phyloP scores from a whole-genome alignment of 148 eudicot species.

The Vaccinium vitisidaea region DNA sequence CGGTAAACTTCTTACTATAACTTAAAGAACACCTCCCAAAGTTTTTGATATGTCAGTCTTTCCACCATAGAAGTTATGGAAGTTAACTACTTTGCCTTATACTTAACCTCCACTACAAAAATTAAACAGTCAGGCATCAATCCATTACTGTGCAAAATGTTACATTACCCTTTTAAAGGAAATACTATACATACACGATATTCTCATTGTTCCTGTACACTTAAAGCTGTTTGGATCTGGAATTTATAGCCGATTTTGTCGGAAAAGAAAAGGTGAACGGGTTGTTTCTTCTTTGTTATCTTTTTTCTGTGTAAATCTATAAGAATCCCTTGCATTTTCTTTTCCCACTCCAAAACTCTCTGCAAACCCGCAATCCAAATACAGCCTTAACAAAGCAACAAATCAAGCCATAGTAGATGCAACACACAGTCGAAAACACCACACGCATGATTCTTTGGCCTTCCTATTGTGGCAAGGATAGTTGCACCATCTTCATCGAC shows the following conservation, averaged over 20 bases:
- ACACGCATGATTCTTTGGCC: neutral
- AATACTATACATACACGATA: neutral
- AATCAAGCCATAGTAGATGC: neutral
- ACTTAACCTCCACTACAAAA: too few relatives aligned
- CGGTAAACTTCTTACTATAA: too few relatives aligned
- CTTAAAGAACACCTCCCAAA: too few relatives aligned
- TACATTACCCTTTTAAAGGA: neutral
- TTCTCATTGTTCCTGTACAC: neutral
- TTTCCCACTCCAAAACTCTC: neutral
- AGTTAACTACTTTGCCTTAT: too few relatives aligned
- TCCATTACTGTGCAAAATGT: too few relatives aligned
- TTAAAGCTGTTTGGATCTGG: neutral
- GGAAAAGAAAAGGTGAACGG: neutral
- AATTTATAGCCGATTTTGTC: neutral
- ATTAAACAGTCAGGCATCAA: too few relatives aligned
- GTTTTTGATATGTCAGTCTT: too few relatives aligned
- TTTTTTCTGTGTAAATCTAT: neutral
- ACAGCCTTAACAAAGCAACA: neutral
- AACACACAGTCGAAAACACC: neutral
- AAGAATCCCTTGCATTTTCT: neutral
- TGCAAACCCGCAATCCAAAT: neutral
- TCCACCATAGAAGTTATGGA: too few relatives aligned
- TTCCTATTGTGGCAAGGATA: neutral
- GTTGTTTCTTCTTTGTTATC: neutral
- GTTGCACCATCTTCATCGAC: neutral